Evolutionary conservation across 495 filamentous ascomycete species (phyloP).

Genomic region (Penicillium turbatum): DNA sequence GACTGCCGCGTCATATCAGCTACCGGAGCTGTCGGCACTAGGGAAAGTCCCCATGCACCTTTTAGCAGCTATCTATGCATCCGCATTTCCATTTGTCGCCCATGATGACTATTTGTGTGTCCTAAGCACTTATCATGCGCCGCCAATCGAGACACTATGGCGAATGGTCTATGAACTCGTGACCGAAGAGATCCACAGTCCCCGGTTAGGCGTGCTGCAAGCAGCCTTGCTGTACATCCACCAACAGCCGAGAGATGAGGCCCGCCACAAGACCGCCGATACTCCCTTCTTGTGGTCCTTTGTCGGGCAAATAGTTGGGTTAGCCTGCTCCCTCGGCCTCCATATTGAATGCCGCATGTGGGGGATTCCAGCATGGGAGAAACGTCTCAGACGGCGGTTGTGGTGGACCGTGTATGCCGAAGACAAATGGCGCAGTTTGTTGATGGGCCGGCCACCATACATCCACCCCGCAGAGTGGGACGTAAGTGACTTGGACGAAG

Average conservation of each 20-base stretch:
- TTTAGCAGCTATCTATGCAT: constrained; percentile 35
- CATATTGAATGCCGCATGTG: constrained; percentile 84
- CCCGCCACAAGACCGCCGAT: constrained; percentile 24
- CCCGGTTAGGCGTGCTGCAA: constrained; percentile 32
- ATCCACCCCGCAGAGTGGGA: constrained; percentile 77
- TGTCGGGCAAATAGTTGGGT: constrained; percentile 32
- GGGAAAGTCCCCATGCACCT: constrained; percentile 28
- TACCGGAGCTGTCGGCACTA: constrained; percentile 19
- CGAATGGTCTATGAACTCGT: constrained; percentile 33
- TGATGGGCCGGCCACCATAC: constrained; percentile 80
- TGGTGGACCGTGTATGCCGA: constrained; percentile 92
- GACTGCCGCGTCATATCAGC: constrained; percentile 11
- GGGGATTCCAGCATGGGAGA: constrained; percentile 86
- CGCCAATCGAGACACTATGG: constrained; percentile 28
- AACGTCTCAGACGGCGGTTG: constrained; percentile 73
- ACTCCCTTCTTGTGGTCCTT: constrained; percentile 37
- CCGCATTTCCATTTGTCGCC: constrained; percentile 31
- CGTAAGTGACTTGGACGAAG: constrained; percentile 60
- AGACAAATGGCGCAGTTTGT: constrained; percentile 89
- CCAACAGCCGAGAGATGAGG: constrained; percentile 17
- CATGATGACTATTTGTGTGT: constrained; percentile 34
- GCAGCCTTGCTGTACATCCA: constrained; percentile 36
- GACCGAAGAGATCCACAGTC: constrained; percentile 33
- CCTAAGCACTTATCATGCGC: constrained; percentile 26
- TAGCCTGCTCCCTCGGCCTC: constrained; percentile 56